Evolutionary conservation across 495 filamentous ascomycete genomes (phyloP), one percentile per base, ranked within the genome.

Genomic region (Penicillium arizonense): DNA sequence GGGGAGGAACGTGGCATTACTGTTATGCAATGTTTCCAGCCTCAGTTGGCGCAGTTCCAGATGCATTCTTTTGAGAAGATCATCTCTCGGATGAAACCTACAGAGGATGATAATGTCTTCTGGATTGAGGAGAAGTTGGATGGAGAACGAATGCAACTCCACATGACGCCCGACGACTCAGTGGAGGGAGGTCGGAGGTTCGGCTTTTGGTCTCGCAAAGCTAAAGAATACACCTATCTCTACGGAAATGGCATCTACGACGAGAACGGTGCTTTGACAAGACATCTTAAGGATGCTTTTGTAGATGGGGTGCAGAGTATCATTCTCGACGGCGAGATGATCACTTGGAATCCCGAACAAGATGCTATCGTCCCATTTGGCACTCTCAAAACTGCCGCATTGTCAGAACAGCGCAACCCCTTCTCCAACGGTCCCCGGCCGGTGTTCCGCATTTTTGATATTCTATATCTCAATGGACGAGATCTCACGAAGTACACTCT

Each of bases 81-180:
- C 77, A 83, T 96, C 23, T 72, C 77, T 11, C 83, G 82, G 32
- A 83, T 98, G 79, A 76, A 78, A 18, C 75, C 77, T 0, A 88
- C 82, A 1, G 82, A 87, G 42, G 82, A 88, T 4, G 84, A 92
- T 39, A 73, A 80, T 8, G 78, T 83, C 21, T 97, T 96, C 61
- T 98, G 91, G 91, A 93, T 97, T 34, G 94, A 98, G 64, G 94
- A 98, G 74, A 98, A 98, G 69, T 76, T 98, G 13, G 94, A 98
- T 61, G 94, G 94, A 5, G 94, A 98, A 72, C 79, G 94, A 42
- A 96, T 98, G 88, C 94, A 98, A 70, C 77, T 98, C 58, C 94
- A 98, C 61, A 96, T 96, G 89, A 69, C 78, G 20, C 78, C 88
- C 36, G 91, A 96, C 53, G 71, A 82, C 11, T 73, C 65, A 4